These are phyloP conservation scores for Simplicillium aogashimaense DNA, from an alignment of 2,329 filamentous ascomycete species.

Conservation along the genomic window DNA sequence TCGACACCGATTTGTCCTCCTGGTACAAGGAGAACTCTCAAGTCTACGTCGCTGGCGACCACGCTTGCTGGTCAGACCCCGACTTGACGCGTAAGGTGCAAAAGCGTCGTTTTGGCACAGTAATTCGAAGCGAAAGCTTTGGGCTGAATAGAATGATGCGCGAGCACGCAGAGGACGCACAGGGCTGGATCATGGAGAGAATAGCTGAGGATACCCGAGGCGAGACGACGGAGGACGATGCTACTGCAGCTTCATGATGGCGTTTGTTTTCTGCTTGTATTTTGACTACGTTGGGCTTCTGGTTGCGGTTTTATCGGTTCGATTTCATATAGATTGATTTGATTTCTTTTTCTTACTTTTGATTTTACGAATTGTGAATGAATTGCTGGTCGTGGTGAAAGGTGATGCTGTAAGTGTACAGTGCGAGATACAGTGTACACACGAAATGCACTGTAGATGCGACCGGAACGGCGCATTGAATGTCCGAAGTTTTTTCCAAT, in stretches of 20 bases:
- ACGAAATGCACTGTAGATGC: background rate
- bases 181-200: conserved; percentile 38
- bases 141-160: conserved; percentile 48
- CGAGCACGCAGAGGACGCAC: conserved; percentile 39
- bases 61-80: conserved; percentile 64
- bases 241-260: no score
- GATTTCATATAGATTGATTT: background rate
- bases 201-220: conserved; percentile 22
- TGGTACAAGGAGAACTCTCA: conserved; percentile 82
- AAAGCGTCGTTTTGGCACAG: conserved; percentile 51
- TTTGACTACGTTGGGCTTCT: conserved; percentile 2
- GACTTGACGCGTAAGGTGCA: conserved; percentile 48
- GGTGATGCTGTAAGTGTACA: background rate
- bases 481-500: background rate
- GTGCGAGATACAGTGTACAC: background rate
- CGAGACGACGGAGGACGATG: conserved; percentile 41
- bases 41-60: conserved; percentile 66
- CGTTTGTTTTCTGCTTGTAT: background rate
- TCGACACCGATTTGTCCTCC: conserved; percentile 57
- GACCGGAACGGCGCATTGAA: background rate
- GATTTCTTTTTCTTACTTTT: background rate
- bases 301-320: background rate
- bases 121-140: conserved; percentile 37
- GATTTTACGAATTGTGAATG: background rate
- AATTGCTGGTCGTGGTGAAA: no score